Evolutionary conservation across 2,329 filamentous ascomycete species (phyloP).

Genomic region (Ophiostoma fasciatum): DNA sequence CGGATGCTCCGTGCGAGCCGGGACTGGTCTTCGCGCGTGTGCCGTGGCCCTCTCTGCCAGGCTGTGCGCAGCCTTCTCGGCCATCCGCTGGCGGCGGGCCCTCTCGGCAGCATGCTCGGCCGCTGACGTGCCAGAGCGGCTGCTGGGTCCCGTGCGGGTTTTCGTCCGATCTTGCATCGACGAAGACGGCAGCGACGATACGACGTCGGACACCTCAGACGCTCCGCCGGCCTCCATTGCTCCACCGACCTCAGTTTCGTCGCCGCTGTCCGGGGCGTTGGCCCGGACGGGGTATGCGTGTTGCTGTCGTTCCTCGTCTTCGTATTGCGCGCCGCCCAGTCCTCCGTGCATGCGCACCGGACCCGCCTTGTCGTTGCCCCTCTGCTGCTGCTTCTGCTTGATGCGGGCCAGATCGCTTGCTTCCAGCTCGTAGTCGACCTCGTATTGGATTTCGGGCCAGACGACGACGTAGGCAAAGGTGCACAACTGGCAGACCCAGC

Average conservation of each 20-base stretch:
- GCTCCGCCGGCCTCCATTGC: neutral
- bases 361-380: slow-evolving; percentile 6
- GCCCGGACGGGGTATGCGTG: neutral
- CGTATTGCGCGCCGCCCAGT: neutral
- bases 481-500: slow-evolving; percentile 86
- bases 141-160: slow-evolving; percentile 26
- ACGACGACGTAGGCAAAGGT: slow-evolving; percentile 85
- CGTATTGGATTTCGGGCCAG: slow-evolving; percentile 66
- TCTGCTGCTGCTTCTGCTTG: slow-evolving; percentile 16
- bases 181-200: slow-evolving; percentile 9
- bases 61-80: slow-evolving; percentile 37
- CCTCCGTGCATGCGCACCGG: neutral
- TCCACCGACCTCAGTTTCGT: too few species aligned
- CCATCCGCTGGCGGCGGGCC: slow-evolving; percentile 45
- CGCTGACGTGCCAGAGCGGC: slow-evolving; percentile 16
- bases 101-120: slow-evolving; percentile 44
- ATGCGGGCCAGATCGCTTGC: slow-evolving; percentile 39
- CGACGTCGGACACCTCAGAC: slow-evolving; percentile 1
- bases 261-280: slow-evolving; percentile 10
- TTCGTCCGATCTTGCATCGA: neutral
- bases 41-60: slow-evolving; percentile 41
- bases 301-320: neutral
- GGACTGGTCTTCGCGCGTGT: slow-evolving; percentile 35
- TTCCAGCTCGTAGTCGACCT: slow-evolving; percentile 59
- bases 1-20: slow-evolving; percentile 36